Evolutionary conservation across 1,139 yeast genomes (phyloP).

Genomic region (Wickerhamomyces sp.): DNA sequence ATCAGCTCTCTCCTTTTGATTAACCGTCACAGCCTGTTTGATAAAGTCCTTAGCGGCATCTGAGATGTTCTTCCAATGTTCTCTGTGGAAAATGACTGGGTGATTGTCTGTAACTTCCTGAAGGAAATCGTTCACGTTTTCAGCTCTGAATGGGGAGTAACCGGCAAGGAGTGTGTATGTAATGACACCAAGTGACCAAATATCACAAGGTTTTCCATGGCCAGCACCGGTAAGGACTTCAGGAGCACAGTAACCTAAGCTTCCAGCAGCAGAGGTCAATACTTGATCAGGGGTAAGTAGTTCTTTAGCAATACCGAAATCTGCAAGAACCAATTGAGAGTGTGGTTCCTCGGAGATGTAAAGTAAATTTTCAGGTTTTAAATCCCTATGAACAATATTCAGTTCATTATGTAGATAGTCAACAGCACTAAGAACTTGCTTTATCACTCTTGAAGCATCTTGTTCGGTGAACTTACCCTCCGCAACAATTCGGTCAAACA

Average conservation of each 20-base stretch:
- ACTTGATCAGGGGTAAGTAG: slow-evolving; percentile 54
- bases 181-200: slow-evolving; percentile 91
- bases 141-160: slow-evolving; percentile 86
- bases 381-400: slow-evolving; percentile 83
- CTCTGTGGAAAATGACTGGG: slow-evolving; percentile 74
- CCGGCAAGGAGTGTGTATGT: slow-evolving; percentile 89
- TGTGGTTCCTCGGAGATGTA: slow-evolving; percentile 49
- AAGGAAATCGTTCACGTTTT: slow-evolving; percentile 73
- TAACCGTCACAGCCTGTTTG: slow-evolving; percentile 53
- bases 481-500: slow-evolving; percentile 76
- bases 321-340: slow-evolving; percentile 78
- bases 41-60: slow-evolving; percentile 73
- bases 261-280: slow-evolving; percentile 77
- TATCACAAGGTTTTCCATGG: slow-evolving; percentile 88
- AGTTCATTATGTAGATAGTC: slow-evolving; percentile 58
- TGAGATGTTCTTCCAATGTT: slow-evolving; percentile 80
- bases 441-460: slow-evolving; percentile 69
- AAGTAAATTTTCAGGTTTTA: slow-evolving; percentile 85
- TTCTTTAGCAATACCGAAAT: slow-evolving; percentile 86
- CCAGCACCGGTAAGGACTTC: slow-evolving; percentile 75
- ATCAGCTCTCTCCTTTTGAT: slow-evolving; percentile 65
- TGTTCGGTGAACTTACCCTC: slow-evolving; percentile 78
- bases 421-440: slow-evolving; percentile 70
- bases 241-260: slow-evolving; percentile 93
- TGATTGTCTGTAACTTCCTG: slow-evolving; percentile 70